Evolutionary conservation across 306 rosid species (phyloP).

Genomic region (Abrus pulchellus): DNA sequence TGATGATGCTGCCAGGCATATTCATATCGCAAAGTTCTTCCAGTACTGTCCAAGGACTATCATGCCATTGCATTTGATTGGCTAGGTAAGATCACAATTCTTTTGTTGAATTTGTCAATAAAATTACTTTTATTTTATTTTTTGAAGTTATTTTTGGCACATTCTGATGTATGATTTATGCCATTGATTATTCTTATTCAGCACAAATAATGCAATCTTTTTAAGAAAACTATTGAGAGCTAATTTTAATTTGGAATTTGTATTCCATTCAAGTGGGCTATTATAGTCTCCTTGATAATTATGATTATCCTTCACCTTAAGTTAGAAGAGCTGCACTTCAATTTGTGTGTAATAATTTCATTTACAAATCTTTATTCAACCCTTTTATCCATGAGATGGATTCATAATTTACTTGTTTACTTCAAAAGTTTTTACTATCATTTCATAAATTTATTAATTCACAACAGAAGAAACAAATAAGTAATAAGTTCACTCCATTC

Average conservation of each 20-base stretch:
- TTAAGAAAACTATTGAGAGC: not conserved
- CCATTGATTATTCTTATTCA: conserved; percentile 9
- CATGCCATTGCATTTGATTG: conserved; percentile 84
- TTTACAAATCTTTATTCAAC: conserved; percentile 1
- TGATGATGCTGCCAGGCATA: conserved; percentile 72
- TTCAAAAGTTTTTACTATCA: not conserved
- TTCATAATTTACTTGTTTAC: not conserved
- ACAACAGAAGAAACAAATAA: not conserved
- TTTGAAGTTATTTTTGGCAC: not conserved
- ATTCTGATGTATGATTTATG: conserved; percentile 35
- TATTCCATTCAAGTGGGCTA: not conserved
- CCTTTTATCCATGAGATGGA: not conserved
- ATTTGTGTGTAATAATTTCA: not conserved
- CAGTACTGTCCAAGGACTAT: conserved; percentile 71
- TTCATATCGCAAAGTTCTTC: conserved; percentile 88
- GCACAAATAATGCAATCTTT: conserved; percentile 7
- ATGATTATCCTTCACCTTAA: not conserved
- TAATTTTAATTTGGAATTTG: not conserved
- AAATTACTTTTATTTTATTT: conserved; percentile 16
- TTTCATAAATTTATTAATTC: not conserved
- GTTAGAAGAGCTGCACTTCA: not conserved
- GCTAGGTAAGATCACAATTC: conserved; percentile 67
- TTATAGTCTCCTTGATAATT: conserved; percentile 18
- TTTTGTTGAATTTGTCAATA: conserved; percentile 32
- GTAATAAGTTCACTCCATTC: conserved; percentile 19